Base-by-base conservation (phyloP, 2,329 filamentous ascomycete species). In the Fusarium oxysporum region DNA sequence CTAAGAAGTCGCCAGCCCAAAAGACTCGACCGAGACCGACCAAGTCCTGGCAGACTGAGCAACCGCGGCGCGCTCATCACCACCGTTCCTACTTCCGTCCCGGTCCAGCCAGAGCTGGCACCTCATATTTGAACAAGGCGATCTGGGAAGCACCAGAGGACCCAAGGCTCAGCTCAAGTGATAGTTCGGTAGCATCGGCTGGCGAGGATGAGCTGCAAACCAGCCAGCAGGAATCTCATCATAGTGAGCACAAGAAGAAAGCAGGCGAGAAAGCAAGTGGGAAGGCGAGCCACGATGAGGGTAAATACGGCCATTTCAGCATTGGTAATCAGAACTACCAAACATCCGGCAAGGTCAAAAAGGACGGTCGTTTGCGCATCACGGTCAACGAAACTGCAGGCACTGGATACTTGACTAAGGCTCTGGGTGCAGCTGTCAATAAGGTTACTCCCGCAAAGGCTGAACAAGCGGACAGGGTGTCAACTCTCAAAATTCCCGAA, bases 331-430 rank as follows among this genome's bases (percentile, higher is more conserved):
- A 92, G 7, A 83, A 92, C 55, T 92, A 91, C 80, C 85, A 84
- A 25, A 92, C 90, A 2, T 89, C 86, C 70, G 92, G 91, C 30
- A 90, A 85, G 70, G 87, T 93, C 2, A 92, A 89, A 79, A 86
- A 84, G 51, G 92, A 95, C 79, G 93, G 93, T 0, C 87, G 93
- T 28, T 81, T 95, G 54, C 90, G 89, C 69, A 93, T 95, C 69
- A 92, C 90, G 8, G 86, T 95, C 76, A 91, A 92, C 59, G 92
- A 95, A 78, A 91, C 89, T 3, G 87, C 87, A 62, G 90, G 92
- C 72, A 91, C 85, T 3, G 92, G 92, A 16, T 94, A 93, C 74
- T 84, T 95, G 32, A 92, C 92, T 47, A 94, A 94, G 77, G 91
- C 92, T 6, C 83, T 95, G 1, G 92, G 92, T 6, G 89, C 89